Evolutionary conservation across 78 protist species (phyloP).

Genomic region (Dictyostelium discoideum): dicty_2.7 NC_007090.3:4117501-4118000

Average conservation of each 20-base stretch:
- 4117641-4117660: neutral
- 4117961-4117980: constrained; percentile 62
- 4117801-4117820: neutral
- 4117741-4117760: constrained; percentile 6
- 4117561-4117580: neutral
- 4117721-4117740: neutral
- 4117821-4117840: neutral
- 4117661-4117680: neutral
- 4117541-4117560: neutral
- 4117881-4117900: constrained; percentile 2
- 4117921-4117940: constrained; percentile 58
- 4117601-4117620: neutral
- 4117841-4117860: too few relatives aligned
- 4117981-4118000: constrained; percentile 62
- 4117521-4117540: neutral
- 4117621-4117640: neutral
- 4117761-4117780: neutral
- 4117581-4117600: neutral
- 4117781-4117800: neutral
- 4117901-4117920: constrained; percentile 57
- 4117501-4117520: neutral
- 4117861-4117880: too few relatives aligned
- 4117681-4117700: constrained; percentile 36
- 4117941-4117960: constrained; percentile 21
- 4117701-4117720: constrained; percentile 70